Conservation (phyloP, 495 filamentous ascomycete species). For the Aspergillus nidulans region DNA sequence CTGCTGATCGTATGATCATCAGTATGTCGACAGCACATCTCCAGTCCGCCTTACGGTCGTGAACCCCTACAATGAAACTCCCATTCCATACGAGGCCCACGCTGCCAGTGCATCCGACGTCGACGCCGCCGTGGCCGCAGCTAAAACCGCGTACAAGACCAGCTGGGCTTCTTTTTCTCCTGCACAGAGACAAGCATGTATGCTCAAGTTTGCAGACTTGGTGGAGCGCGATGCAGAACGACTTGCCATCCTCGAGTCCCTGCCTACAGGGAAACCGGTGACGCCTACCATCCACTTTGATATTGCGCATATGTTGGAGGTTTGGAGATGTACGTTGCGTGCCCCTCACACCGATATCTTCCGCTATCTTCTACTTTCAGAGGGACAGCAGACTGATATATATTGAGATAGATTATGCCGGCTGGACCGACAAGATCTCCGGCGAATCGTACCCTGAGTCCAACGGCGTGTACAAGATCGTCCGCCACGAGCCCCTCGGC, state of each 20-base stretch:
- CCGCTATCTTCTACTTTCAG: background rate
- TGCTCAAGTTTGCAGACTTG: slow-evolving; percentile 12
- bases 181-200: slow-evolving; percentile 6
- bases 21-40: slow-evolving; percentile 11
- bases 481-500: slow-evolving; percentile 13
- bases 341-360: background rate
- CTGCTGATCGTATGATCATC: too few species aligned
- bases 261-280: slow-evolving; percentile 8
- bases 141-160: slow-evolving; percentile 4
- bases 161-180: slow-evolving; percentile 3
- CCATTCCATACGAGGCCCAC: slow-evolving; percentile 5
- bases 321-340: slow-evolving; percentile 1
- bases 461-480: slow-evolving; percentile 11
- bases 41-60: background rate
- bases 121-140: slow-evolving; percentile 9
- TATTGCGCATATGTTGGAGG: slow-evolving; percentile 4
- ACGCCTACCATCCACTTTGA: slow-evolving; percentile 4
- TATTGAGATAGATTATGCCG: slow-evolving; percentile 12
- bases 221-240: slow-evolving; percentile 9
- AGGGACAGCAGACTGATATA: too few species aligned
- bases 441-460: slow-evolving; percentile 11
- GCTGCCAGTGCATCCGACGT: slow-evolving; percentile 7
- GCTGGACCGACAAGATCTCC: slow-evolving; percentile 10
- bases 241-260: background rate
- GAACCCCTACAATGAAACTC: slow-evolving; percentile 12